Percentiles rank a stretch among this genome's conserved stretches.
Conservation (phyloP, 306 rosid genomes). For the Quercus gilva region DNA sequence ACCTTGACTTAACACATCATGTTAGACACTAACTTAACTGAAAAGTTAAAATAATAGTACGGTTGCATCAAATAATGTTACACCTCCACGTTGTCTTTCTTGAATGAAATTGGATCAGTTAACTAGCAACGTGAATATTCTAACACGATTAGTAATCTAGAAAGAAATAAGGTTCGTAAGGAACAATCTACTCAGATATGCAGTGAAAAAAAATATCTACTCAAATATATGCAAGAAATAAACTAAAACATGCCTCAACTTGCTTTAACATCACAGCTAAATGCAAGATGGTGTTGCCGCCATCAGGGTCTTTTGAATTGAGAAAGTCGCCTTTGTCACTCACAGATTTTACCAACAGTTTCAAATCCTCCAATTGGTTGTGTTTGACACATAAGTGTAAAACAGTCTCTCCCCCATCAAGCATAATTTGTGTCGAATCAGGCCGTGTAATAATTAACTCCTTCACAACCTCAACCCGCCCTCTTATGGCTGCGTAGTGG, state of each 20-base stretch:
- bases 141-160: too few species aligned
- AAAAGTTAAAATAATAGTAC: too few species aligned
- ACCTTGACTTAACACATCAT: too few species aligned
- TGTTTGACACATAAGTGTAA: background rate
- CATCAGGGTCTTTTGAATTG: background rate
- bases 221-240: too few species aligned
- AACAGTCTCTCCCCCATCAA: background rate
- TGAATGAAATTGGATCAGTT: too few species aligned
- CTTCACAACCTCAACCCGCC: background rate
- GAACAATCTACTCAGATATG: too few species aligned
- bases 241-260: background rate
- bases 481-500: background rate
- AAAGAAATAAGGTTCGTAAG: too few species aligned
- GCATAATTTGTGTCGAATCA: background rate
- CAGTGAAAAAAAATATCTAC: too few species aligned
- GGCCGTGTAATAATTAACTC: background rate
- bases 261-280: constrained; percentile 12
- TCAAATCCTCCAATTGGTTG: background rate
- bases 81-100: too few species aligned
- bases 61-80: too few species aligned
- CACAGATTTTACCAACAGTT: background rate
- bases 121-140: too few species aligned
- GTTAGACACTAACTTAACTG: too few species aligned
- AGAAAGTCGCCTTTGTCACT: background rate
- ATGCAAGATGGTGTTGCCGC: constrained; percentile 1